A percentile compares a stretch with the other conserved stretches of the same genome.
Conservation (phyloP, 164 flowering plant genomes). For the Annona cherimola region DNA sequence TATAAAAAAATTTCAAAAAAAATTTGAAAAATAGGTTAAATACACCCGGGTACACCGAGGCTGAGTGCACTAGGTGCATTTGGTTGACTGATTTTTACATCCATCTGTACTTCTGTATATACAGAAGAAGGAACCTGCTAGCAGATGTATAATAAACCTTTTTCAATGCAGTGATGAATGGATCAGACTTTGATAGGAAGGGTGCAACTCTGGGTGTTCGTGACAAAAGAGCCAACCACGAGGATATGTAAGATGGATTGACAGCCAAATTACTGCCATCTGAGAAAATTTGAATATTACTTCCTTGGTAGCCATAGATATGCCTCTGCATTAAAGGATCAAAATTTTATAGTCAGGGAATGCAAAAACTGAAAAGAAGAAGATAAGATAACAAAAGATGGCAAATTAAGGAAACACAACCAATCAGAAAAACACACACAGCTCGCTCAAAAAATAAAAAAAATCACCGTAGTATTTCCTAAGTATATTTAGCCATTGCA, state of each 20-base stretch:
- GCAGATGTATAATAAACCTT: conserved; percentile 40
- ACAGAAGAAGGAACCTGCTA: neutral
- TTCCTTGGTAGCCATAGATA: conserved; percentile 74
- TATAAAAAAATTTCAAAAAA: too few relatives aligned
- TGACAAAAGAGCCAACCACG: conserved; percentile 83
- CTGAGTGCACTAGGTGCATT: too few relatives aligned
- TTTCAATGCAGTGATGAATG: conserved; percentile 65
- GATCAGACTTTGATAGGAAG: conserved; percentile 76
- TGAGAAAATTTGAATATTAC: conserved; percentile 67
- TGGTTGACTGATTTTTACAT: too few relatives aligned
- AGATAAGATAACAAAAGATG: neutral
- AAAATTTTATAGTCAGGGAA: neutral
- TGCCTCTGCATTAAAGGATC: conserved; percentile 58
- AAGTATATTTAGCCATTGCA: neutral
- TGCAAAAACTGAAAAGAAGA: neutral
- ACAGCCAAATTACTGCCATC: conserved; percentile 81
- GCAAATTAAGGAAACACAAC: neutral
- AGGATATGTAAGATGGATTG: conserved; percentile 64
- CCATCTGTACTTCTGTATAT: neutral
- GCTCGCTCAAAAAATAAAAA: neutral
- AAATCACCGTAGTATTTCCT: neutral
- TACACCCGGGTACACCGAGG: too few relatives aligned
- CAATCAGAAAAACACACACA: neutral
- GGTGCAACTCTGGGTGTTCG: conserved; percentile 93
- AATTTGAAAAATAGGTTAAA: too few relatives aligned